Evolutionary conservation across 441 rosid genomes (phyloP), one percentile per base, ranked within the genome.

Genomic region (Bocquillonia castaneifolia): DNA sequence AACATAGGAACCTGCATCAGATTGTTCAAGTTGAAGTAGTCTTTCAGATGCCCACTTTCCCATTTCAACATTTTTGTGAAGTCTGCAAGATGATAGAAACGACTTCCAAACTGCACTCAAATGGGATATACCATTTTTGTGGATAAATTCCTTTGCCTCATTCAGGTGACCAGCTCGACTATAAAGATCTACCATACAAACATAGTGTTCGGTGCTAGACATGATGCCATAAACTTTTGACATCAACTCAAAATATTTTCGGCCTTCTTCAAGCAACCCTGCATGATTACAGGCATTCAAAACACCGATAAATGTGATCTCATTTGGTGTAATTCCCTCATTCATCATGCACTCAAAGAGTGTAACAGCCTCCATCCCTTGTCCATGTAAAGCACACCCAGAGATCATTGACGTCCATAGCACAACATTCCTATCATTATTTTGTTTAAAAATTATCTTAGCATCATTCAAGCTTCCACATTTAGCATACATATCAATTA

Each of bases 401-500:
- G 42, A 67, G 20, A 76, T 71, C 79, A 76, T 67, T 39, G 79
- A 62, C 39, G 72, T 76, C 76, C 79, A 76, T n/a, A 68, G 25
- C 13, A 71, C 79, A 23, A 76, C 76, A 50, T 71, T 59, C 26
- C 9, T 5, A 36, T 56, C 50, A 53, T 26, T 34, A 42, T n/a
- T 51, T 52, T 63, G 65, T 18, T 63, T 39, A 51, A 76, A 76
- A 18, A 71, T 44, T 52, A 29, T 63, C 40, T 14, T 10, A 29
- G 79, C 73, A 61, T 71, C 73, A 32, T 15, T 63, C 56, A 76
- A n/a, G 62, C 67, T 66, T 22, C 79, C 79, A 44, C 76, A 71
- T 52, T 76, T 76, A 39, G 79, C 72, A 58, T 76, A 76, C 76
- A 76, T 71, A 42, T 76, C 76, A 13, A 71, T 42, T 25, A 76